A percentile compares a stretch with the other conserved stretches of the same genome.
phyloP scores from a whole-genome alignment of 306 rosid genomes.

The Vigna angularis region DNA sequence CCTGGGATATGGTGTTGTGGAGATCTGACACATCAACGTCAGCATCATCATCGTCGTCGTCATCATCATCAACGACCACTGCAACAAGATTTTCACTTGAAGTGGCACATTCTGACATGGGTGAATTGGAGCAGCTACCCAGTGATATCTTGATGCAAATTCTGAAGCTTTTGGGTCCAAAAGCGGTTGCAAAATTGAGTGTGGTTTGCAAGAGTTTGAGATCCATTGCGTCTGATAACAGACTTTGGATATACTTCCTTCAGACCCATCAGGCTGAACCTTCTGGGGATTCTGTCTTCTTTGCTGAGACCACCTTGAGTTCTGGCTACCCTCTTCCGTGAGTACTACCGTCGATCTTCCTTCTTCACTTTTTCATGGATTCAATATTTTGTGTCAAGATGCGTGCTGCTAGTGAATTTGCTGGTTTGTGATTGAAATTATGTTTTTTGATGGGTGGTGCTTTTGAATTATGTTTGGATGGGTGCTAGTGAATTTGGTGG shows the following conservation, averaged over 20 bases:
- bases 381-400: neutral
- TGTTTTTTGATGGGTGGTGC: neutral
- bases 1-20: slow-evolving; percentile 63
- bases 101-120: slow-evolving; percentile 31
- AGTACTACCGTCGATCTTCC: neutral
- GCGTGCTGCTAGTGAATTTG: neutral
- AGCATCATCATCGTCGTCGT: neutral
- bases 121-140: slow-evolving; percentile 69
- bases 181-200: slow-evolving; percentile 60
- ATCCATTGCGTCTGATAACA: slow-evolving; percentile 52
- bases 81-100: neutral
- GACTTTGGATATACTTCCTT: slow-evolving; percentile 71
- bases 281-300: slow-evolving; percentile 62
- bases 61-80: neutral
- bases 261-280: slow-evolving; percentile 51
- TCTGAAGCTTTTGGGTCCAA: slow-evolving; percentile 69
- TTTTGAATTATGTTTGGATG: neutral
- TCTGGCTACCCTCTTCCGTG: slow-evolving; percentile 69
- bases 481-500: neutral
- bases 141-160: slow-evolving; percentile 67
- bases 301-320: slow-evolving; percentile 66
- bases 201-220: slow-evolving; percentile 59
- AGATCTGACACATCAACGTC: slow-evolving; percentile 11
- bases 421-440: neutral
- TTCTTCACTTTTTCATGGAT: neutral